Base-by-base conservation (phyloP, 2,329 filamentous ascomycete species). In the Alternaria alternata region DNA sequence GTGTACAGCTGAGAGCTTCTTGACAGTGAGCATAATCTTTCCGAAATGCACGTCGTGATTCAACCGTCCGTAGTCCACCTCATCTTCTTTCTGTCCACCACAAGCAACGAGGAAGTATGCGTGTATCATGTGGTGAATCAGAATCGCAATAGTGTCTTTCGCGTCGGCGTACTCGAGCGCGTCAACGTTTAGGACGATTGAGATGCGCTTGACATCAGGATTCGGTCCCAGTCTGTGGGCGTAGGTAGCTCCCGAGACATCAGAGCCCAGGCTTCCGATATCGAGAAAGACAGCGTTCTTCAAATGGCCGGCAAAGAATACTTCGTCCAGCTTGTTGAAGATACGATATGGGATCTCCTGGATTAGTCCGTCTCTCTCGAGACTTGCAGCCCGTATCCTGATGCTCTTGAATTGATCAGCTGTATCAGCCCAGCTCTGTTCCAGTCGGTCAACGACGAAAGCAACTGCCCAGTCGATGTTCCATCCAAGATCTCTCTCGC, bases 51-150 rank as follows among this genome's bases (percentile, higher is more conserved):
- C 54, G 1, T 73, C 77, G 58, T 82, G 79, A 30, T 63, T 63
- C 24, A 82, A 65, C 8, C 79, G 70, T 3, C 74, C 76, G 36
- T 80, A 80, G 24, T 60, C 69, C 1, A 67, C 68, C 42, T 73
- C 73, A 5, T 71, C 69, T 32, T 73, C 72, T 14, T 71, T 64
- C 54, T 77, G 73, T 3, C 74, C 71, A 8, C 78, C 78, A 51
- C 80, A 82, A 51, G 77, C 76, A n/a, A 81, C 70, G 3, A 81
- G 70, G 57, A 81, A 80, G 65, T 78, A 82, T 14, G 79, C 80
- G 51, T 82, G 80, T 36, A 81, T 80, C 80, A 82, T 82, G 44
- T 82, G 80, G 57, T 82, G 80, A 6, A 82, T 75, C 41, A 81
- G 63, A 6, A 65, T 70, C 16, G 76, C 78, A 14, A 81, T 61